A percentile compares a stretch with the other conserved stretches of the same genome.
Evolutionary conservation across 2,329 filamentous ascomycete genomes (phyloP).

Genomic region (Ophiostoma piceae): DNA sequence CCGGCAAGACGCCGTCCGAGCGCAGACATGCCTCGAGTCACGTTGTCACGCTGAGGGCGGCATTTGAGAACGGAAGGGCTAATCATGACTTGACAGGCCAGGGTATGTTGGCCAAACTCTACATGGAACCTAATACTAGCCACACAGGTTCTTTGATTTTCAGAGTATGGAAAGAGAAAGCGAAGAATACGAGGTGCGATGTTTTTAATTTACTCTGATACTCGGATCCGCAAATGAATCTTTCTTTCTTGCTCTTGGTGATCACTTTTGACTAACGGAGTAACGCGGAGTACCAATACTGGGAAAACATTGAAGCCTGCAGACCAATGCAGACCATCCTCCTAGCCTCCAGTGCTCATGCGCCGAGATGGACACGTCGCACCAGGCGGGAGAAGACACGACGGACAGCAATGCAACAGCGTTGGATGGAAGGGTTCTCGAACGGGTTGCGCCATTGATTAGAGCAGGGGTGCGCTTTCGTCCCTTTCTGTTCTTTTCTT

Average conservation of each 20-base stretch:
- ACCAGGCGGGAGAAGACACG: not conserved
- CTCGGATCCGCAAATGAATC: not conserved
- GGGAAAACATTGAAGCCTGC: too few species aligned
- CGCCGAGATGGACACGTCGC: not conserved
- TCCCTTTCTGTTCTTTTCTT: not conserved
- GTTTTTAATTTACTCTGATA: not conserved
- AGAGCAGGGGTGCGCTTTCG: not conserved
- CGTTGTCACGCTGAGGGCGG: not conserved
- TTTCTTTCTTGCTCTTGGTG: not conserved
- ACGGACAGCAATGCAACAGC: constrained; percentile 6
- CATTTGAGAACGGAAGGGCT: not conserved
- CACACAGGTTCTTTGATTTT: not conserved
- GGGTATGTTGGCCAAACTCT: not conserved
- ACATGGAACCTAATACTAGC: not conserved
- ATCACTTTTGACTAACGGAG: not conserved
- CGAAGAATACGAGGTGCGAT: not conserved
- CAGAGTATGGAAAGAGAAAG: not conserved
- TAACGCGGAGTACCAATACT: not conserved
- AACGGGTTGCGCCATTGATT: not conserved
- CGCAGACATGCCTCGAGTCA: not conserved
- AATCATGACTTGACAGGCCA: not conserved
- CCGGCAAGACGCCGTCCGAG: not conserved
- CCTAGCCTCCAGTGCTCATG: not conserved
- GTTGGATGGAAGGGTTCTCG: constrained; percentile 2
- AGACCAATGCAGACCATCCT: not conserved